Conservation (phyloP, 495 filamentous ascomycete species). For the Parmelia sp. region DNA sequence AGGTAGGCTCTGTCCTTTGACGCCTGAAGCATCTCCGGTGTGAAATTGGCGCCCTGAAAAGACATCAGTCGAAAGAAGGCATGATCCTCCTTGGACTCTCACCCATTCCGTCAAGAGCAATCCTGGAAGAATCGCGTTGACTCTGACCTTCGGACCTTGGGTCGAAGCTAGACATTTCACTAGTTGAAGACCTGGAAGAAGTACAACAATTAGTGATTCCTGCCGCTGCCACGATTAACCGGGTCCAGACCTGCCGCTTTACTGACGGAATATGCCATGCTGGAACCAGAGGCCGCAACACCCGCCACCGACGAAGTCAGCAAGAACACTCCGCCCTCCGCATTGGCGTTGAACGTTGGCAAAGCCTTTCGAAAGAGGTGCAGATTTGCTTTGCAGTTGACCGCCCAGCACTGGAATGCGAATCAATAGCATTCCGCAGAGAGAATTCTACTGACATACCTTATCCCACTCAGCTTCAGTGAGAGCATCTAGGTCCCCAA, state of each 20-base stretch:
- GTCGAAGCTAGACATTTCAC: slow-evolving; percentile 66
- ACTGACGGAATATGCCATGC: slow-evolving; percentile 59
- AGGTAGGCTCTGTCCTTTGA: slow-evolving; percentile 37
- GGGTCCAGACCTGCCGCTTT: slow-evolving; percentile 51
- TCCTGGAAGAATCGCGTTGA: slow-evolving; percentile 65
- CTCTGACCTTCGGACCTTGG: slow-evolving; percentile 57
- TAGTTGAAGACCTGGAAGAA: slow-evolving; percentile 50
- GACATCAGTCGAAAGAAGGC: slow-evolving; percentile 5
- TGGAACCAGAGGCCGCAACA: slow-evolving; percentile 45
- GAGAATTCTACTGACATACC: slow-evolving; percentile 30
- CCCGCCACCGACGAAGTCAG: slow-evolving; percentile 62
- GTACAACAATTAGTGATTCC: not conserved
- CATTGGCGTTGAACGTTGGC: slow-evolving; percentile 60
- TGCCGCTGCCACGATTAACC: slow-evolving; percentile 10
- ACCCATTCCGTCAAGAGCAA: slow-evolving; percentile 70
- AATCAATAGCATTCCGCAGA: not conserved
- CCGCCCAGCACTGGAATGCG: slow-evolving; percentile 50
- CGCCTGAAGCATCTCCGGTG: slow-evolving; percentile 36
- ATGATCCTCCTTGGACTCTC: slow-evolving; percentile 16
- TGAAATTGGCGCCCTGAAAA: slow-evolving; percentile 42
- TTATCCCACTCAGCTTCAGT: slow-evolving; percentile 65
- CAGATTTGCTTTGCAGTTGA: slow-evolving; percentile 62
- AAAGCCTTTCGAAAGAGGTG: slow-evolving; percentile 56
- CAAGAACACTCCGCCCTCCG: slow-evolving; percentile 62
- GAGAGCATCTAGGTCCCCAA: slow-evolving; percentile 57